Percentiles rank a stretch among this genome's conserved stretches.
These are phyloP conservation scores for Chenopodium suecicum DNA, from an alignment of 148 eudicot species.

Conservation along the genomic window DNA sequence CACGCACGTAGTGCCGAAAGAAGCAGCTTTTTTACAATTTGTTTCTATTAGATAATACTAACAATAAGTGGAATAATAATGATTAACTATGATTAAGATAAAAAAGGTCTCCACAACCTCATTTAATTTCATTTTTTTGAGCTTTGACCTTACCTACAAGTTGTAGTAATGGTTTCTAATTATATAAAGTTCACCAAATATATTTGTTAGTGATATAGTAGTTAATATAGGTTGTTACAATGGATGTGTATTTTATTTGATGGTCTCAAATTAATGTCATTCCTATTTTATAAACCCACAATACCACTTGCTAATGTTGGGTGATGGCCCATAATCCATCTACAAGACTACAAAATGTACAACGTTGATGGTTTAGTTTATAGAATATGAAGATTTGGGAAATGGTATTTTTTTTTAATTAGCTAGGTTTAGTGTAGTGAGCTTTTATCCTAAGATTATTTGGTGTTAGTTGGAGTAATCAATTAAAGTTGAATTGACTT, in stretches of 20 bases:
- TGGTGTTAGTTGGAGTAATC: too few species aligned
- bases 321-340: not conserved
- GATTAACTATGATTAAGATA: constrained; percentile 15
- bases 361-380: too few species aligned
- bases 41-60: not conserved
- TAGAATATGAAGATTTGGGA: too few species aligned
- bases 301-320: not conserved
- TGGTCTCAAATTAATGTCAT: not conserved
- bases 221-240: not conserved
- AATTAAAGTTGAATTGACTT: too few species aligned
- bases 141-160: constrained; percentile 4
- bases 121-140: not conserved
- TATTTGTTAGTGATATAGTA: not conserved
- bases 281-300: not conserved
- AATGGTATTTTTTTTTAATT: too few species aligned
- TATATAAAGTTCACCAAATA: not conserved
- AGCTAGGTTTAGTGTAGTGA: too few species aligned
- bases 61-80: constrained; percentile 18
- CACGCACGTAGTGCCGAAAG: constrained; percentile 32
- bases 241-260: not conserved
- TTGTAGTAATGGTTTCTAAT: not conserved
- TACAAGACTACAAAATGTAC: too few species aligned
- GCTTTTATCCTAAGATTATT: too few species aligned
- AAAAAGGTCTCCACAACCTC: not conserved
- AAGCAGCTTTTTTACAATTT: constrained; percentile 8